Evolutionary conservation across 371 early-diverging fungal genomes (phyloP).

Genomic region (Phascolomyces articulosus): DNA sequence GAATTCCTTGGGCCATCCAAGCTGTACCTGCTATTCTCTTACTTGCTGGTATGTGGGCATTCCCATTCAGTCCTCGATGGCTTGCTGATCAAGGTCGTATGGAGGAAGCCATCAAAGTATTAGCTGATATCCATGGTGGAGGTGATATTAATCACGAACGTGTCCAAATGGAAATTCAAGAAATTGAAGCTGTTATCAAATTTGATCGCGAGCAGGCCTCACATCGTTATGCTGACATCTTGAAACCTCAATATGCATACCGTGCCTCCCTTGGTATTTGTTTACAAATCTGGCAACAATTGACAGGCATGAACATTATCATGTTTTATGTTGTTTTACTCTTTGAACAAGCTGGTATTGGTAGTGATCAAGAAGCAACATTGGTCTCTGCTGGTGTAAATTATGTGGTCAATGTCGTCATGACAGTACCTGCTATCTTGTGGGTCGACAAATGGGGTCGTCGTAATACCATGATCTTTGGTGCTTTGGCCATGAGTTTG

Average conservation of each 20-base stretch:
- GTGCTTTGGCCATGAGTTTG: conserved; percentile 33
- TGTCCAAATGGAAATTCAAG: conserved; percentile 58
- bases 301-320: conserved; percentile 77
- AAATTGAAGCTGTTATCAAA: conserved; percentile 67
- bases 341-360: conserved; percentile 66
- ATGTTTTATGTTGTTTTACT: conserved; percentile 74
- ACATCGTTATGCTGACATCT: conserved; percentile 71
- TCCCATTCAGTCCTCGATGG: conserved; percentile 92
- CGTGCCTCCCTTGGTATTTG: conserved; percentile 67
- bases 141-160: conserved; percentile 54
- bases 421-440: conserved; percentile 73
- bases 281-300: conserved; percentile 72
- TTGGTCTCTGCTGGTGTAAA: conserved; percentile 65
- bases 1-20: conserved; percentile 84
- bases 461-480: conserved; percentile 48
- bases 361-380: conserved; percentile 39
- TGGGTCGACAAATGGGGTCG: conserved; percentile 74
- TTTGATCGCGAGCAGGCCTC: conserved; percentile 69
- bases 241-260: conserved; percentile 55
- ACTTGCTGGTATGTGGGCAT: conserved; percentile 62
- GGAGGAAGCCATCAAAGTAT: conserved; percentile 69
- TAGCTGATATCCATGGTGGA: conserved; percentile 71
- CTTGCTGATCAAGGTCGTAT: conserved; percentile 63
- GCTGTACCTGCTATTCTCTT: conserved; percentile 78
- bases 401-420: conserved; percentile 67